phyloP scores from a whole-genome alignment of 2,329 filamentous ascomycete genomes.

The Colletotrichum camelliae region DNA sequence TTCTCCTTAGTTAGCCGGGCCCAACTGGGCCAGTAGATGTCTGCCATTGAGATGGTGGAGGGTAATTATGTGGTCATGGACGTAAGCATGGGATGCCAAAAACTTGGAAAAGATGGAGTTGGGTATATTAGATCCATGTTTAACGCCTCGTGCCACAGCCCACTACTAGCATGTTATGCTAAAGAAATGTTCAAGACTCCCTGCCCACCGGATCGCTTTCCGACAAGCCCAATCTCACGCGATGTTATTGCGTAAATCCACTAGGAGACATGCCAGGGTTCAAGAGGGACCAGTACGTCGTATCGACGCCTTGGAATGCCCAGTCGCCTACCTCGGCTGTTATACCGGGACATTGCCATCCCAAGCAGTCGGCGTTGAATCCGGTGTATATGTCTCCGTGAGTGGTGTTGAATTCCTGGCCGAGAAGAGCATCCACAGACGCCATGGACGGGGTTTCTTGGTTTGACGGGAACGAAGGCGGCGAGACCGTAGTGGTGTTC shows the following conservation, averaged over 20 bases:
- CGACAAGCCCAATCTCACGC: background rate
- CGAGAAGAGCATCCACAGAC: conserved; percentile 3
- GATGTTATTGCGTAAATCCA: background rate
- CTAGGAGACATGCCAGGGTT: conserved; percentile 25
- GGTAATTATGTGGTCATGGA: background rate
- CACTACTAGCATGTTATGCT: background rate
- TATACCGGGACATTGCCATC: conserved; percentile 27
- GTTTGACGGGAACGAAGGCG: background rate
- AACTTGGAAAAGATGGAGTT: background rate
- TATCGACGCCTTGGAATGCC: conserved; percentile 46
- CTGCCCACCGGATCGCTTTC: background rate
- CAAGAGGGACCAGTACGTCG: conserved; percentile 38
- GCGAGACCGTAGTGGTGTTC: conserved; percentile 12
- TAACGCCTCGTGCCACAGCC: background rate
- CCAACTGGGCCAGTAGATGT: background rate
- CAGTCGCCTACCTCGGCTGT: conserved; percentile 40
- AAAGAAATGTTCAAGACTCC: background rate
- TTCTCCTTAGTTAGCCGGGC: background rate
- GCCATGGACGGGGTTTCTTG: background rate
- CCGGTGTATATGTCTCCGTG: conserved; percentile 4
- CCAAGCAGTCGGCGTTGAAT: conserved; percentile 25
- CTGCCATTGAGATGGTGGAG: background rate
- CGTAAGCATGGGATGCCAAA: background rate
- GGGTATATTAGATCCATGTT: background rate
- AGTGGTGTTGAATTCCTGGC: background rate